phyloP scores from a whole-genome alignment of 129 eudicot genomes.

The sunflower (Helianthus annuus) region HanXRQr2.0-SUNRISE NC_035447.2:126395245-126395744 shows the following conservation, averaged over 20 bases:
- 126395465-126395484: too few species aligned
- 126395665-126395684: background rate
- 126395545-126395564: background rate
- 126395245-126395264: too few species aligned
- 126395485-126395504: too few species aligned
- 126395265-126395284: background rate
- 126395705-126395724: background rate
- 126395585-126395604: background rate
- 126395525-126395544: background rate
- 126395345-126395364: too few species aligned
- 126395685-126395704: too few species aligned
- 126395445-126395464: too few species aligned
- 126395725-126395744: slow-evolving; percentile 61
- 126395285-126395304: background rate
- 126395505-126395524: background rate
- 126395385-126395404: too few species aligned
- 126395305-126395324: background rate
- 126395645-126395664: background rate
- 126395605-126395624: background rate
- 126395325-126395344: too few species aligned
- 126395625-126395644: background rate
- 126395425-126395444: too few species aligned
- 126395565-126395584: background rate
- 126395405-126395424: too few species aligned
- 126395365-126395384: too few species aligned